A percentile compares a stretch with the other conserved stretches of the same genome.
phyloP scores from a whole-genome alignment of 805 yeast genomes.

The Huiozyma naganishii region DNA sequence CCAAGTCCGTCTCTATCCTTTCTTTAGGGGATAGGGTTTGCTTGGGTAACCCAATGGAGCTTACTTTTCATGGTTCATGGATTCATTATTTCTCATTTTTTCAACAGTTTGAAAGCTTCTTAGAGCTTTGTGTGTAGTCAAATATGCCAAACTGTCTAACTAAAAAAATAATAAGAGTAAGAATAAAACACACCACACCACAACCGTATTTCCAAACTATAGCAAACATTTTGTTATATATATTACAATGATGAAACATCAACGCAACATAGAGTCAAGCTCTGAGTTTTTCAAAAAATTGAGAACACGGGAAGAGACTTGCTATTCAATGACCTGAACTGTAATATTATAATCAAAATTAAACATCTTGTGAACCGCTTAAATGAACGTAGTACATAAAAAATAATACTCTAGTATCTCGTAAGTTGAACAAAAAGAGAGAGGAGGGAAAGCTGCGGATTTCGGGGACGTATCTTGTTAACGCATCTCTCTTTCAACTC shows the following conservation, averaged over 20 bases:
- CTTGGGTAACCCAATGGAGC: conserved; percentile 70
- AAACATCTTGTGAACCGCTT: too few relatives aligned
- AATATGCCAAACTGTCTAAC: conserved; percentile 45
- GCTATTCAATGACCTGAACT: conserved; percentile 32
- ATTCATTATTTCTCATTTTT: conserved; percentile 36
- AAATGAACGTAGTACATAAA: too few relatives aligned
- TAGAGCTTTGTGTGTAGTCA: conserved; percentile 45
- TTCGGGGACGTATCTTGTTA: too few relatives aligned
- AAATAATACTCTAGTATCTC: too few relatives aligned
- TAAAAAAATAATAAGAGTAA: background rate
- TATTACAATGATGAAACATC: conserved; percentile 52
- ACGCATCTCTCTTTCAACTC: conserved; percentile 4
- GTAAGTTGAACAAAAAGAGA: too few relatives aligned
- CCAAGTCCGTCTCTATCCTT: conserved; percentile 11
- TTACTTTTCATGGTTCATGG: conserved; percentile 59
- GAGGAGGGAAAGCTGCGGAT: too few relatives aligned
- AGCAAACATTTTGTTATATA: too few relatives aligned
- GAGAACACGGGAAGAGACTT: conserved; percentile 53
- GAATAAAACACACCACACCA: too few relatives aligned
- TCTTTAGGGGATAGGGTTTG: conserved; percentile 1
- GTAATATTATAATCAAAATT: background rate
- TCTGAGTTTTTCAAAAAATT: conserved; percentile 41
- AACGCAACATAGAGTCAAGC: conserved; percentile 87
- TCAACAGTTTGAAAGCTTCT: conserved; percentile 23
- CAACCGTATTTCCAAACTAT: too few relatives aligned